These are phyloP conservation scores for Musa acuminata DNA, from an alignment of 176 grass and related monocot genomes.

Conservation along the genomic window DNA sequence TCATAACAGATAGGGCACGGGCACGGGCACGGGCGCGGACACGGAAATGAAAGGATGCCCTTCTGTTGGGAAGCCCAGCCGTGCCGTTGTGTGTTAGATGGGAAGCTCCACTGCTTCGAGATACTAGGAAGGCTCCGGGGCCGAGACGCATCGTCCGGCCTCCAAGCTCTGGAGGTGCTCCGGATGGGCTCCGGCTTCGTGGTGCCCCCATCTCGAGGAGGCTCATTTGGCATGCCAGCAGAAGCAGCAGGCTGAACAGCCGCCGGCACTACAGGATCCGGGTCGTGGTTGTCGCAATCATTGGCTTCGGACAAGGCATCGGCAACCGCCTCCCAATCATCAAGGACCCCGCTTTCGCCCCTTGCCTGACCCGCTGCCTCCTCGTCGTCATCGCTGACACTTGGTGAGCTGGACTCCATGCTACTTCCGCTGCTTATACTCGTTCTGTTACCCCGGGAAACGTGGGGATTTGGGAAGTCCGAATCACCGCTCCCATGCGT, in stretches of 20 bases:
- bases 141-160: not conserved
- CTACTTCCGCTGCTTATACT: slow-evolving; percentile 14
- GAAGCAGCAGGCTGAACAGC: not conserved
- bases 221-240: not conserved
- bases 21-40: not conserved
- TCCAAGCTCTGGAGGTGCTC: slow-evolving; percentile 4
- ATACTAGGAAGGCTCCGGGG: slow-evolving; percentile 2
- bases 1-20: slow-evolving; percentile 10
- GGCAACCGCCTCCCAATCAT: slow-evolving; percentile 12
- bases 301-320: slow-evolving; percentile 1
- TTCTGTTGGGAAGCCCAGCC: not conserved
- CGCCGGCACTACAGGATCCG: not conserved
- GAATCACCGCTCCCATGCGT: not conserved
- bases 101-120: slow-evolving; percentile 10
- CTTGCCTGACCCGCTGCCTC: not conserved
- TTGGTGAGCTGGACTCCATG: slow-evolving; percentile 9
- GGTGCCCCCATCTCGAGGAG: not conserved
- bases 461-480: not conserved
- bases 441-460: not conserved
- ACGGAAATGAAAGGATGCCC: slow-evolving; percentile 14
- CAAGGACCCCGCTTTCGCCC: slow-evolving; percentile 4
- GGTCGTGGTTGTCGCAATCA: not conserved
- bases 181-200: not conserved
- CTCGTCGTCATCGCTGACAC: slow-evolving; percentile 4
- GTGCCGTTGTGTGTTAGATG: not conserved